A percentile compares a stretch with the other conserved stretches of the same genome.
Conservation (phyloP, 306 rosid genomes). For the Cicer yamashitae region DNA sequence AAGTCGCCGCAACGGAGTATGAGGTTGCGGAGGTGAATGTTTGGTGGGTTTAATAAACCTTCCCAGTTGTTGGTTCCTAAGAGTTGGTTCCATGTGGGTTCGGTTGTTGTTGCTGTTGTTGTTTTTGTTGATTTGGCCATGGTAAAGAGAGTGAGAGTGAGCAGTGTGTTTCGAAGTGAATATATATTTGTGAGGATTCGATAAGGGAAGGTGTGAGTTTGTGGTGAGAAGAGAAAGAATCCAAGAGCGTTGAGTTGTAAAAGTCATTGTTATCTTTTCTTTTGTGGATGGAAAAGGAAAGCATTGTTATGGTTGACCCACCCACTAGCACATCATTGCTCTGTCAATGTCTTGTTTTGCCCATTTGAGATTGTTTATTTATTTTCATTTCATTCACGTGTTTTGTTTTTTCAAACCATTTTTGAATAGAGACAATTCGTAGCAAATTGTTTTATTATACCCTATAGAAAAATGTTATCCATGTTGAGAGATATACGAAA, state of each 20-base stretch:
- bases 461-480: not conserved
- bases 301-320: not conserved
- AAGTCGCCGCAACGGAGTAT: conserved; percentile 75
- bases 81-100: conserved; percentile 57
- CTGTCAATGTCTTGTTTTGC: not conserved
- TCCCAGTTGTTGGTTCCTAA: conserved; percentile 63
- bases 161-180: not conserved
- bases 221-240: not conserved
- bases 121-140: conserved; percentile 21
- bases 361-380: not conserved
- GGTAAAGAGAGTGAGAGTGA: not conserved
- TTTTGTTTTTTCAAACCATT: not conserved
- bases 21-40: conserved; percentile 58
- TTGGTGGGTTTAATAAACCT: conserved; percentile 58
- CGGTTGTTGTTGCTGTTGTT: not conserved
- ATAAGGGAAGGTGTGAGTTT: not conserved
- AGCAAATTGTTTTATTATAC: not conserved
- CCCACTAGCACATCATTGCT: not conserved
- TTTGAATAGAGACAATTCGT: not conserved
- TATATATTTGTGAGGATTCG: not conserved
- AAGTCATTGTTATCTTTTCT: not conserved
- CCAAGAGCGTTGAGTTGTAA: not conserved
- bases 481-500: too few relatives aligned
- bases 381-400: too few relatives aligned
- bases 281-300: not conserved